Conservation (phyloP, 495 filamentous ascomycete genomes). For the Trichoderma virens region DNA sequence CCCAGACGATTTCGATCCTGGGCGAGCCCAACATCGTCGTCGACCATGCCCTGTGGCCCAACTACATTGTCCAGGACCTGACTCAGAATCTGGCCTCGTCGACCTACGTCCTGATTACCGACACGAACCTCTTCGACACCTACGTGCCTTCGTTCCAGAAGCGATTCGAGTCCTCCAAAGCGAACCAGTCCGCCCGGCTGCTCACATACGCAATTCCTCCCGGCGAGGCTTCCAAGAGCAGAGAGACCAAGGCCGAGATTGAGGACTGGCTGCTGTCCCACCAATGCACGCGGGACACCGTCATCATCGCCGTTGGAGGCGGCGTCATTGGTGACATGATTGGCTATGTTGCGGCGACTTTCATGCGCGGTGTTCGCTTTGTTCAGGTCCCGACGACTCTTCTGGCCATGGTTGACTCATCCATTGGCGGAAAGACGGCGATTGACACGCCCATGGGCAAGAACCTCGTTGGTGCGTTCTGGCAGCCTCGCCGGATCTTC, state of each 20-base stretch:
- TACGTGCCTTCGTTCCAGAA: conserved; percentile 73
- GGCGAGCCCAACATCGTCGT: conserved; percentile 74
- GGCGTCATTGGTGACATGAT: conserved; percentile 98
- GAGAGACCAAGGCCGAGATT: conserved; percentile 87
- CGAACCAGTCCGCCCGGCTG: conserved; percentile 53
- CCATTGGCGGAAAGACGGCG: conserved; percentile 96
- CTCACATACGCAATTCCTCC: conserved; percentile 82
- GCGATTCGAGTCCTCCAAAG: conserved; percentile 54
- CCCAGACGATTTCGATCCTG: conserved; percentile 45
- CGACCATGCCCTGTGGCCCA: conserved; percentile 84
- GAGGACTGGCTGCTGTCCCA: conserved; percentile 96
- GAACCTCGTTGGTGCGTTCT: conserved; percentile 93
- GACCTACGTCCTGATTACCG: conserved; percentile 93
- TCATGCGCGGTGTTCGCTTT: conserved; percentile 94
- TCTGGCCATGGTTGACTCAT: conserved; percentile 96
- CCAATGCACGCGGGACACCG: conserved; percentile 86
- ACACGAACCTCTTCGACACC: conserved; percentile 77
- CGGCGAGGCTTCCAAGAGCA: conserved; percentile 86
- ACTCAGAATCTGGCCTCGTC: conserved; percentile 69
- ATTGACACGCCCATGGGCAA: conserved; percentile 97
- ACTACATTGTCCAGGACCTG: conserved; percentile 74
- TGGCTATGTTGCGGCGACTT: conserved; percentile 92
- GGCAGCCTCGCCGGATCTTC: conserved; percentile 89
- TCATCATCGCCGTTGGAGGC: conserved; percentile 92
- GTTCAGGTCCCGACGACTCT: conserved; percentile 95